Base-by-base conservation (phyloP, 2,329 filamentous ascomycete species). In the Diaporthe humulicola region DNA sequence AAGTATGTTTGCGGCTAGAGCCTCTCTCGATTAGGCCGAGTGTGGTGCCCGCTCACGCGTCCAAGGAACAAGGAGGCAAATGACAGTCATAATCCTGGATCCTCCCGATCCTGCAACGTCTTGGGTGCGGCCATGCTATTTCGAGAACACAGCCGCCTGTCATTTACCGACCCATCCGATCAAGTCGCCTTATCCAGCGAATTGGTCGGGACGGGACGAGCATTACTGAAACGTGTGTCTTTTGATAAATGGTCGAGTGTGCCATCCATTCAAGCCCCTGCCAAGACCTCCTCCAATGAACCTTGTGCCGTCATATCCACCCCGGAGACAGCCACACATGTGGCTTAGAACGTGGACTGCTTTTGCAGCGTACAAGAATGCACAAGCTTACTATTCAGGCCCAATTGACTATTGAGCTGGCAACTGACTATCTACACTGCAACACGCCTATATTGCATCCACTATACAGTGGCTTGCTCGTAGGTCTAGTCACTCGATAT, bases 1-100 rank as follows among this genome's bases (percentile, higher is more conserved):
- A 67, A 67, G 61, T 25, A 36, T 67, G 42, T 36, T 67, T 67
- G 28, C 42, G 61, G 42, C 61, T 67, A 67, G 61, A 25, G 25
- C 22, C 22, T 14, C 3, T 50, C 45, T 52, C 14, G 42, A 28
- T 50, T 36, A 67, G 19, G 61, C 42, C 61, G 40, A 38, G 38
- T 38, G 30, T 67, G 42, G 61, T 52, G 30, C 28, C 42, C 25
- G 45, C 30, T 12, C 30, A 36, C 10, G 30, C 61, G 25, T 14
- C n/a, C 40, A 36, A 50, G 61, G 28, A 48, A 50, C 28, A 48
- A 50, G 60, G 40, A 67, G 42, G 61, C 61, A 25, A 25, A 50
- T 50, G 30, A 9, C 61, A 25, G 61, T 67, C 45, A 25, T 38
- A 33, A 38, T 38, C 22, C 45, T 19, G 61, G 61, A 67, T 67